Evolutionary conservation across 306 rosid genomes (phyloP).

Genomic region (Fagus sylvatica): DNA sequence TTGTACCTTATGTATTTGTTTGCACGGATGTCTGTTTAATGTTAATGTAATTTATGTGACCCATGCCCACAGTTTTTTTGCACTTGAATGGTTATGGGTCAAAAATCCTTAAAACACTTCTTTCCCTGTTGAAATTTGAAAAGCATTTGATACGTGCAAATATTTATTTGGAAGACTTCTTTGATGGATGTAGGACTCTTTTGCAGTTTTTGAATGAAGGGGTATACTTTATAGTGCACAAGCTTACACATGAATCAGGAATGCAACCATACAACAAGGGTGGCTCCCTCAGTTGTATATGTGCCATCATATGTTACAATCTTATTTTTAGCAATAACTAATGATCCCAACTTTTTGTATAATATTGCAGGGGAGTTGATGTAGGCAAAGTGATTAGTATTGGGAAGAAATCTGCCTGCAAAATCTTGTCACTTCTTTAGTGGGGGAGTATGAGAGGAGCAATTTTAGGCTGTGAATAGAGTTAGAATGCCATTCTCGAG

Average conservation of each 20-base stretch:
- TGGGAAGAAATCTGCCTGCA: too few relatives aligned
- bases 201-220: not conserved
- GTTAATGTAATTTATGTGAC: not conserved
- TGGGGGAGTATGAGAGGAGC: too few relatives aligned
- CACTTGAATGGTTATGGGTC: not conserved
- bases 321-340: not conserved
- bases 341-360: too few relatives aligned
- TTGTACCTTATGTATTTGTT: constrained; percentile 16
- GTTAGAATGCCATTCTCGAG: not conserved
- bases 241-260: not conserved
- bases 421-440: too few relatives aligned
- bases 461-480: too few relatives aligned
- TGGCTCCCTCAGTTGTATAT: not conserved
- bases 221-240: not conserved
- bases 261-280: not conserved
- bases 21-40: constrained; percentile 7
- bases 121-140: not conserved
- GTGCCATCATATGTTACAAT: not conserved
- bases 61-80: not conserved
- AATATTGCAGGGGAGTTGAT: too few relatives aligned
- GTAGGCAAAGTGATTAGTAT: too few relatives aligned
- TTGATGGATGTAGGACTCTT: not conserved
- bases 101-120: not conserved
- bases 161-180: not conserved
- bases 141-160: not conserved